Base-by-base conservation (phyloP, 2,329 filamentous ascomycete species). In the Blumeriella jaapii region DNA sequence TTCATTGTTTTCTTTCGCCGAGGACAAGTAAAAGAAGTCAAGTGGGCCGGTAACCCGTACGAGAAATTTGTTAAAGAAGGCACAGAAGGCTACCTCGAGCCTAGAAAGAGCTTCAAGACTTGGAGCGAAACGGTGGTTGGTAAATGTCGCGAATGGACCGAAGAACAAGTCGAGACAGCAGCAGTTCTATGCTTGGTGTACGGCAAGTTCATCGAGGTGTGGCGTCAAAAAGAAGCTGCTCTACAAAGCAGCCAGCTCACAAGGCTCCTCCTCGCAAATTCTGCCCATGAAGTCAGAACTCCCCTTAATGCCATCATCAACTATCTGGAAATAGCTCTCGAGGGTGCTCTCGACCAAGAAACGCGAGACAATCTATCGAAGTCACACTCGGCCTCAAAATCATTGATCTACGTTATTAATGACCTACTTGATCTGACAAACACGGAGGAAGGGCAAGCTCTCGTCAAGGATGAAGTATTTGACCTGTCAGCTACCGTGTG, bases 261-360 rank as follows among this genome's bases (percentile, higher is more conserved):
- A 0, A 68, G 74, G 29, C 59, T 94, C 3, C 60, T 94, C 2
- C 64, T 94, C 14, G 82, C 85, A 4, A 93, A 94, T 46, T 93
- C 85, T 0, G 86, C 86, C 0, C 87, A 94, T 45, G 86, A 94
- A 61, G 84, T 94, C 6, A 78, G 87, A 31, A 94, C 86, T 0
- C 86, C 86, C 0, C 61, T 94, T 2, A 94, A 94, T 51, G 86
- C 86, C 11, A 93, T 94, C 51, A 93, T 94, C 58, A 94, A 94
- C 49, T 94, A 93, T 47, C 69, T 94, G 1, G 86, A 94, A 49
- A 93, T 94, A 45, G 86, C 86, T 0, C 61, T 94, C 1, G 86
- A 94, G 59, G 84, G 85, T 0, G 62, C 67, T 0, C 62, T 94
- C 3, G 86, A 93, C 44, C 63, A 73, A 11, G 86, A 93, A 52